Conservation (phyloP, 2,329 filamentous ascomycete genomes). For the Ophiocordyceps camponoti-saundersi region DNA sequence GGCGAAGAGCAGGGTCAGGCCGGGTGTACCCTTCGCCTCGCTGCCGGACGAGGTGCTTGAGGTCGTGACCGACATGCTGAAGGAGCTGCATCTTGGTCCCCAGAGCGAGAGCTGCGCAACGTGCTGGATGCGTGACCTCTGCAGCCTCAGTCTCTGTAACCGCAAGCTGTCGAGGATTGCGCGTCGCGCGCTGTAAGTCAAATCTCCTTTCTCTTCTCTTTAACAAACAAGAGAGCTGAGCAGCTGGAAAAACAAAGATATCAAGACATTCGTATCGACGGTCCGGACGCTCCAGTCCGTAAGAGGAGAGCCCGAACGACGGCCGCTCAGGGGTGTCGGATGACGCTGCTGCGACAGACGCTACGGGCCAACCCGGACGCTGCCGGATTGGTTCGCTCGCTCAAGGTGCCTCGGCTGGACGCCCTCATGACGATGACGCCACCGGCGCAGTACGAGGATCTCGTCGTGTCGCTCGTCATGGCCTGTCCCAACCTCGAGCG, state of each 20-base stretch:
- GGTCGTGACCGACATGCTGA: conserved; percentile 36
- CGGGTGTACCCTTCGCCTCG: conserved; percentile 35
- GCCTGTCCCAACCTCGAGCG: conserved; percentile 47
- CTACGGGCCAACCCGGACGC: conserved; percentile 34
- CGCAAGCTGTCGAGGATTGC: conserved; percentile 35
- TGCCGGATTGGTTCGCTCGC: conserved; percentile 34
- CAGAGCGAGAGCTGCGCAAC: conserved; percentile 39
- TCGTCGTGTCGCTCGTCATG: conserved; percentile 45
- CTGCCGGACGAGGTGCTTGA: conserved; percentile 42
- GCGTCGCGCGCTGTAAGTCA: conserved; percentile 29
- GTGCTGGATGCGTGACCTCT: conserved; percentile 47
- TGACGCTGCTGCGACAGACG: conserved; percentile 40
- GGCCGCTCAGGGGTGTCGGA: conserved; percentile 30
- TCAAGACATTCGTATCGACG: conserved; percentile 39
- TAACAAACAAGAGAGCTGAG: background rate
- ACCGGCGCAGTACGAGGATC: conserved; percentile 34
- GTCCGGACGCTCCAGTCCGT: conserved; percentile 34
- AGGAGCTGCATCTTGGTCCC: conserved; percentile 28
- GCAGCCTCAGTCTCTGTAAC: conserved; percentile 30
- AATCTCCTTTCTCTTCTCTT: too few species aligned
- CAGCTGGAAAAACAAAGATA: conserved; percentile 15
- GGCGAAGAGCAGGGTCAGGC: conserved; percentile 8
- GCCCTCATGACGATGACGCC: conserved; percentile 18
- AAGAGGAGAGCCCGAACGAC: conserved; percentile 40
- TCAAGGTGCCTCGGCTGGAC: conserved; percentile 35